Base-by-base conservation (phyloP, 1,139 yeast genomes). In the Yarrowia galli region DNA sequence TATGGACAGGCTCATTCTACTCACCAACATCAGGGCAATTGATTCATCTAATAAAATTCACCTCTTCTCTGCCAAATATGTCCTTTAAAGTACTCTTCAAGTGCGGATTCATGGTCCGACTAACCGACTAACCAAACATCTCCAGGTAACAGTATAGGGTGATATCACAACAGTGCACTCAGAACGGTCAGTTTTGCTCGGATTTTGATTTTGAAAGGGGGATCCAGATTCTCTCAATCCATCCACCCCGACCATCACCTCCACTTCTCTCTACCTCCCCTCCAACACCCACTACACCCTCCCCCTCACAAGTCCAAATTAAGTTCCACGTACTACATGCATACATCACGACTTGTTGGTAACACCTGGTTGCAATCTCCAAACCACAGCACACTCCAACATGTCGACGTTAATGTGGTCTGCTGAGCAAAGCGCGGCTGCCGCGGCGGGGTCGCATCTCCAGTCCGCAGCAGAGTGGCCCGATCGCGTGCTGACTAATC, bases 391-490 rank as follows among this genome's bases (percentile, higher is more conserved):
- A 28, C 12, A 28, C 32, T 28, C 32, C 35, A 61, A 46, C 35
- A 48, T 61, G 66, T 45, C 66, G 56, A 61, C 66, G 45, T 36
- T 61, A 46, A 61, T 61, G 66, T 61, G 66, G 66, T 61, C 66
- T 3, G 66, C 66, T 7, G 66, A 61, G 46, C 66, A 61, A 18
- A 46, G 56, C 15, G 66, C 35, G 38, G 56, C 66, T 9, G 45
- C 54, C 15, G 66, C 45, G 12, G 54, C 66, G 23, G 54, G 56
- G 28, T 46, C 56, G 25, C 56, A 46, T 16, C 18, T 61, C 16
- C 43, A 40, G 36, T 64, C 67, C 9, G 49, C 51, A 12, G 60
- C 67, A 9, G 67, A 53, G 49, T 64, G 60, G 61, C 61, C 65
- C 16, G 63, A 32, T 22, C 67, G 38, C 10, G 51, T 45, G 36